A percentile compares a stretch with the other conserved stretches of the same genome.
Evolutionary conservation across 768 basidiomycete genomes (phyloP).

Genomic region (Terana coerulea): DNA sequence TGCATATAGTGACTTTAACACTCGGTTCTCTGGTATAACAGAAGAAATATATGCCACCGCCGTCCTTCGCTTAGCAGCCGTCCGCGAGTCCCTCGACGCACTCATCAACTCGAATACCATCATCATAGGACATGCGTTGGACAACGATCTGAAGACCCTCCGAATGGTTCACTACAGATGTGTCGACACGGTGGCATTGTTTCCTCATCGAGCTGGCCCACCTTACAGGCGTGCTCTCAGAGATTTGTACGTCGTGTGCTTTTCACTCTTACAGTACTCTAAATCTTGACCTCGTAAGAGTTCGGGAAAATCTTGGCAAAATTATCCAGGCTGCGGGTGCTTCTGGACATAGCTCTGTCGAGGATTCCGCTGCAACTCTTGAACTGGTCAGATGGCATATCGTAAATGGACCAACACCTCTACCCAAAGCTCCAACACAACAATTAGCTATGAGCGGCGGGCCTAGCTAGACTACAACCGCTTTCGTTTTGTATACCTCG

Average conservation of each 20-base stretch:
- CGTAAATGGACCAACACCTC: conserved; percentile 49
- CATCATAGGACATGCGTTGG: conserved; percentile 85
- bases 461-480: too few relatives aligned
- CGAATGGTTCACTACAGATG: conserved; percentile 82
- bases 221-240: conserved; percentile 77
- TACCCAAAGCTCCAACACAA: conserved; percentile 15
- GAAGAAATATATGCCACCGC: conserved; percentile 56
- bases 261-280: not conserved
- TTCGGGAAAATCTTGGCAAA: conserved; percentile 75
- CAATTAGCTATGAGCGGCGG: too few relatives aligned
- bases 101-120: conserved; percentile 80
- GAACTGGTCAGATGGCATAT: conserved; percentile 86
- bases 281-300: too few relatives aligned
- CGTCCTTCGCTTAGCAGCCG: conserved; percentile 56
- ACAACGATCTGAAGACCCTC: conserved; percentile 91
- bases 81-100: conserved; percentile 64
- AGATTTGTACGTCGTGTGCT: conserved; percentile 57
- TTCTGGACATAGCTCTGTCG: conserved; percentile 84
- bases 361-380: conserved; percentile 86
- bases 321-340: conserved; percentile 80
- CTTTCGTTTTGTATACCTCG: not conserved
- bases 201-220: conserved; percentile 77
- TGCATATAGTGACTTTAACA: conserved; percentile 75
- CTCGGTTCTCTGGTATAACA: conserved; percentile 84
- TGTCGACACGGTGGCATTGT: conserved; percentile 84